These are phyloP conservation scores for Jaminaea rosea DNA, from an alignment of 1,284 basidiomycete species.

Conservation along the genomic window DNA sequence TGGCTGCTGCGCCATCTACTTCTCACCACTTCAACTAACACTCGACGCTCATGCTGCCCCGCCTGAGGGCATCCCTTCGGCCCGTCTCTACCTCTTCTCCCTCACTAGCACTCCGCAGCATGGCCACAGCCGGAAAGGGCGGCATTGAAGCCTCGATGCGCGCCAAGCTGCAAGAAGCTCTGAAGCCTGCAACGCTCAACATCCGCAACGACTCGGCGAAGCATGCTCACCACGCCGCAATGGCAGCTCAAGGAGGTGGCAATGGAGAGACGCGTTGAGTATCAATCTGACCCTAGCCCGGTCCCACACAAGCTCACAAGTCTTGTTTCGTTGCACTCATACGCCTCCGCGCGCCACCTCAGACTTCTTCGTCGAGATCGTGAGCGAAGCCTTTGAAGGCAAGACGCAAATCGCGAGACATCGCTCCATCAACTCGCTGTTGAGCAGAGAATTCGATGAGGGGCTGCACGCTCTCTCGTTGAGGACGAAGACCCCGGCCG, in stretches of 20 bases:
- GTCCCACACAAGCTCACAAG: not conserved
- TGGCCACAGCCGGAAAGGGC: too few relatives aligned
- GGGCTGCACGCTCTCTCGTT: slow-evolving; percentile 42
- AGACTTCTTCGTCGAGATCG: slow-evolving; percentile 43
- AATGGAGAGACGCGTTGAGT: slow-evolving; percentile 42
- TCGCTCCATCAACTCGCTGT: slow-evolving; percentile 33
- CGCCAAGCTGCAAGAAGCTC: slow-evolving; percentile 19
- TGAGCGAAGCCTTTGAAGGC: slow-evolving; percentile 35
- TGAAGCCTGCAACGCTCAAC: slow-evolving; percentile 21
- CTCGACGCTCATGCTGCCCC: not conserved
- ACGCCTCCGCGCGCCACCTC: not conserved
- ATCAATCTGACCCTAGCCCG: slow-evolving; percentile 2
- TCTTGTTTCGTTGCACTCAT: not conserved
- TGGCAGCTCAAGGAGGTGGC: slow-evolving; percentile 43
- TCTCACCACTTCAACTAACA: too few relatives aligned
- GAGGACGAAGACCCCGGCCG: slow-evolving; percentile 36
- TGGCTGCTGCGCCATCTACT: too few relatives aligned
- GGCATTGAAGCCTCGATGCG: slow-evolving; percentile 32
- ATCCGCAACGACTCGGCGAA: slow-evolving; percentile 39
- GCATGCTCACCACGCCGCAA: slow-evolving; percentile 46
- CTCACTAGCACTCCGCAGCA: not conserved
- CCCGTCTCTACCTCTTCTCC: not conserved
- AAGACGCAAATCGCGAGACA: slow-evolving; percentile 40
- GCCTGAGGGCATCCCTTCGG: not conserved
- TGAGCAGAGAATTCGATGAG: slow-evolving; percentile 29